Evolutionary conservation across 2,329 filamentous ascomycete genomes (phyloP).

Genomic region (Cladosporium sp.): DNA sequence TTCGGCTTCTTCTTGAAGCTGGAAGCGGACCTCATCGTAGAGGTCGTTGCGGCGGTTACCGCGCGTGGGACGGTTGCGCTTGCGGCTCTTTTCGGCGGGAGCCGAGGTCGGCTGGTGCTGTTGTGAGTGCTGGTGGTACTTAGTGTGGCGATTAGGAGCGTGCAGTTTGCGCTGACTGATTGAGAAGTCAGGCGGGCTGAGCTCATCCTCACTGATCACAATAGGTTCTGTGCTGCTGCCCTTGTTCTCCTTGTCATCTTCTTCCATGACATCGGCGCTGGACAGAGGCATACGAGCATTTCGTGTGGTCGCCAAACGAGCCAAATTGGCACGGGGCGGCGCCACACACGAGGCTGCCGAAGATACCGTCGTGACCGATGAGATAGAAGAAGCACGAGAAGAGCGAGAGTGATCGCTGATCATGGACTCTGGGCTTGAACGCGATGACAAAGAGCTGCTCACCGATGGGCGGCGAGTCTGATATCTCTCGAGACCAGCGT

Average conservation of each 20-base stretch:
- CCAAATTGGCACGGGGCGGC: slow-evolving; percentile 46
- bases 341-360: slow-evolving; percentile 43
- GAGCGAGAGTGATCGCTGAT: slow-evolving; percentile 56
- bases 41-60: slow-evolving; percentile 30
- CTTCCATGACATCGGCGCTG: slow-evolving; percentile 17
- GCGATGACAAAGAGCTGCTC: slow-evolving; percentile 51
- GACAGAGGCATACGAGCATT: slow-evolving; percentile 40
- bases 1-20: slow-evolving; percentile 28
- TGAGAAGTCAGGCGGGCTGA: slow-evolving; percentile 31
- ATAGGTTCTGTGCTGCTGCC: slow-evolving; percentile 25
- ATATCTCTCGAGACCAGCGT: slow-evolving; percentile 16
- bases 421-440: slow-evolving; percentile 59
- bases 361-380: slow-evolving; percentile 47
- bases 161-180: slow-evolving; percentile 29
- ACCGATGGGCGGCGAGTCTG: slow-evolving; percentile 41
- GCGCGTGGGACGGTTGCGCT: slow-evolving; percentile 27
- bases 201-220: slow-evolving; percentile 21
- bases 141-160: slow-evolving; percentile 30
- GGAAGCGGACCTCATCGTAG: slow-evolving; percentile 32
- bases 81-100: slow-evolving; percentile 23
- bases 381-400: slow-evolving; percentile 53
- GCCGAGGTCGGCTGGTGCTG: slow-evolving; percentile 10
- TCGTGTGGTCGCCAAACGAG: slow-evolving; percentile 50
- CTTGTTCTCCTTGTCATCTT: slow-evolving; percentile 23
- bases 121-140: slow-evolving; percentile 18